These are phyloP conservation scores for Leptodermis oblonga DNA, from an alignment of 257 asterid species.

Conservation along the genomic window DNA sequence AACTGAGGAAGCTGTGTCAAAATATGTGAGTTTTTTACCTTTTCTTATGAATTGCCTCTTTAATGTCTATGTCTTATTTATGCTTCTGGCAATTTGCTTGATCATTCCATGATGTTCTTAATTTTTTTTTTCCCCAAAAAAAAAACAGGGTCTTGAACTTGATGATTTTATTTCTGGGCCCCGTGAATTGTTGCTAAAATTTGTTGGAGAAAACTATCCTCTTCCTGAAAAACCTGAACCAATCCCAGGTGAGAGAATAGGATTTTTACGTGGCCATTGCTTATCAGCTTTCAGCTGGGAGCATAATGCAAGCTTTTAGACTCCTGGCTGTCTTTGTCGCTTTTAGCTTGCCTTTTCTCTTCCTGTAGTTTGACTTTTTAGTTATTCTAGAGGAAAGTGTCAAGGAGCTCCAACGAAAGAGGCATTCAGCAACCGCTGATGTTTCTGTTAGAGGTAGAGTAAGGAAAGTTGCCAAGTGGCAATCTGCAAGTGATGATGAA, in stretches of 20 bases:
- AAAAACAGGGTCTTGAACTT: conserved; percentile 75
- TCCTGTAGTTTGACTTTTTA: conserved; percentile 19
- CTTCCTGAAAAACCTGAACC: conserved; percentile 95
- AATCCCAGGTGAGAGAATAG: conserved; percentile 57
- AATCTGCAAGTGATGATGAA: conserved; percentile 70
- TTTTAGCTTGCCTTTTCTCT: conserved; percentile 24
- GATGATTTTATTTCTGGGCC: conserved; percentile 99
- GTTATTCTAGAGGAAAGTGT: conserved; percentile 67
- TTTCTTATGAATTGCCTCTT: conserved; percentile 6
- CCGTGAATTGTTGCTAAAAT: conserved; percentile 88
- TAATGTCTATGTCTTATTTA: background rate
- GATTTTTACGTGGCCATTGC: conserved; percentile 5
- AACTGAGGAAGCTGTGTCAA: conserved; percentile 91
- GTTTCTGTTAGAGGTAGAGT: conserved; percentile 80
- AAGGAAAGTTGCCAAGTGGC: conserved; percentile 75
- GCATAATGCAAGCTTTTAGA: background rate
- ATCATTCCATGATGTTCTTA: background rate
- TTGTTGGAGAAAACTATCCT: conserved; percentile 95
- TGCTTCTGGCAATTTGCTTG: background rate
- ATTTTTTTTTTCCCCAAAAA: background rate
- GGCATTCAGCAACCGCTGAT: conserved; percentile 74
- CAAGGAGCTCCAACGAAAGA: conserved; percentile 87
- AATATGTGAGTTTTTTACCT: conserved; percentile 59
- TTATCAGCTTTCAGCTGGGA: background rate
- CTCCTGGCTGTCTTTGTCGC: conserved; percentile 1